Base-by-base conservation (phyloP, 1,139 yeast species). In the Kurtzmaniella quercitrusa region DNA sequence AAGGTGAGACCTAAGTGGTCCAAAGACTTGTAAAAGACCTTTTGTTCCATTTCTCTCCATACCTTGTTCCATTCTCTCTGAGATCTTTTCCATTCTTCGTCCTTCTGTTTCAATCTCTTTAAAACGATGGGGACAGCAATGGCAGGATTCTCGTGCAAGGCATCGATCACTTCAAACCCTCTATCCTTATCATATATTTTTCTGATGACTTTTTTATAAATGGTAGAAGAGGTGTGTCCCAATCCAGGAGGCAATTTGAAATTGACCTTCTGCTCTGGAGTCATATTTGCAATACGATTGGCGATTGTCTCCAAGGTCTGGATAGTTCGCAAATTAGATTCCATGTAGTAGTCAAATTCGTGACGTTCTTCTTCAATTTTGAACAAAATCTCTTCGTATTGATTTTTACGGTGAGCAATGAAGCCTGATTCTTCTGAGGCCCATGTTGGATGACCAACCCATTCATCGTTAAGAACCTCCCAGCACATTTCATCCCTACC, bases 371-470 rank as follows among this genome's bases (percentile, higher is more conserved):
- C 98, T 65, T 93, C 98, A 46, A 91, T 89, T 59, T 95, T 85
- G 68, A 89, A 91, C 47, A 94, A 69, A 43, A 93, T 88, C 64
- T 93, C 98, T 65, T 93, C 98, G 60, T 91, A 93, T 65, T 93
- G 98, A 59, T 94, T 93, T 64, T 94, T 93, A 54, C 98, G 82
- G 63, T 94, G 98, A 15, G 98, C 96, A 59, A 93, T 91, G 58
- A 91, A 93, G 0, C 98, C 98, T 19, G 96, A 88, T 61, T 94
- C 98, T 63, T 93, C 98, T 1, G 98, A 91, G 1, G 98, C 98
- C 98, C 98, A 94, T 5, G 96, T 95, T 33, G 99, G 99, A 63
- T 91, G 98, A 2, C 97, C 97, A 20, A 93, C 98, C 98, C 98
- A 94, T 65, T 93, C 98, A 61, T 93, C 98, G 62, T 93, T 93